phyloP scores from a whole-genome alignment of 2,329 filamentous ascomycete genomes.

The Colletotrichum salicis region DNA sequence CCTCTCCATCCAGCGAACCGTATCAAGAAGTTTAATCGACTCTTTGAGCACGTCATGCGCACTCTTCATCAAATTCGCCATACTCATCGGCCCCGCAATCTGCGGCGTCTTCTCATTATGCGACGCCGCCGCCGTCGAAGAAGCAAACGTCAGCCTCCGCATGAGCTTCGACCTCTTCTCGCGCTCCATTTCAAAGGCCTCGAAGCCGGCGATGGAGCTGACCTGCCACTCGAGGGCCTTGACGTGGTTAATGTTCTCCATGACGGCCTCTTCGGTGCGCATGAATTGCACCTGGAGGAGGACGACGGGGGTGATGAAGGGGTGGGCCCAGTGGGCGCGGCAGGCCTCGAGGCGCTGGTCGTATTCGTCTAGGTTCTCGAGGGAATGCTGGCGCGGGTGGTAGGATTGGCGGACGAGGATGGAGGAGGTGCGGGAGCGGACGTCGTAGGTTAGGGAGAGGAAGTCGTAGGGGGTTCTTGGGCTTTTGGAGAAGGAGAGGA shows the following conservation, averaged over 20 bases:
- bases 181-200: constrained; percentile 41
- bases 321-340: constrained; percentile 56
- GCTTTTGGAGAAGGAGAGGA: constrained; percentile 56
- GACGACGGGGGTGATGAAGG: constrained; percentile 56
- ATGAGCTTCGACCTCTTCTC: constrained; percentile 39
- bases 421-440: constrained; percentile 51
- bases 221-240: constrained; percentile 54
- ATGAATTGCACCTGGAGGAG: constrained; percentile 59
- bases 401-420: constrained; percentile 56
- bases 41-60: constrained; percentile 58
- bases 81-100: constrained; percentile 50
- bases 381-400: constrained; percentile 52
- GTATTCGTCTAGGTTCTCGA: constrained; percentile 58
- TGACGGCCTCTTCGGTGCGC: constrained; percentile 56
- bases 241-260: constrained; percentile 55
- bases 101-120: constrained; percentile 24
- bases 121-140: not conserved
- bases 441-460: constrained; percentile 57
- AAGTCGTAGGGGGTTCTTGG: constrained; percentile 59
- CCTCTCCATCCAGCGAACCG: constrained; percentile 59
- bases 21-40: constrained; percentile 57
- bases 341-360: constrained; percentile 57
- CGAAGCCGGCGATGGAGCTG: constrained; percentile 54
- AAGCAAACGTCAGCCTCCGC: constrained; percentile 14
- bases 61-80: constrained; percentile 59